A percentile compares a stretch with the other conserved stretches of the same genome.
Conservation (phyloP, 805 yeast genomes). For the Wickerhamiella domercqiae region DNA sequence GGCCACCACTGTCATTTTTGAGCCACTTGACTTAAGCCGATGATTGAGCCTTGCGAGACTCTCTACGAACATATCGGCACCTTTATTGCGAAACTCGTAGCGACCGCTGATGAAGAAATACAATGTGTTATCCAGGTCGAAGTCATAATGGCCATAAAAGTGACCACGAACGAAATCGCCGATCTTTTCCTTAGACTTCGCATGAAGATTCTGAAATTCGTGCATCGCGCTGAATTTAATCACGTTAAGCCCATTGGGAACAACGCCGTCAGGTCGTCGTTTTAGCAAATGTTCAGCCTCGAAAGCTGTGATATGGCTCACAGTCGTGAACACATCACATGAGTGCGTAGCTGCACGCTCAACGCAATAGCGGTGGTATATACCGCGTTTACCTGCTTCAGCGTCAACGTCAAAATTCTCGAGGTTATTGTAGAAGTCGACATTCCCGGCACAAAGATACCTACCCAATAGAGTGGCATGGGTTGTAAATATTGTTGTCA, state of each 20-base stretch:
- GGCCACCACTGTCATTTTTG: conserved; percentile 88
- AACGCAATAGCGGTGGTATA: conserved; percentile 90
- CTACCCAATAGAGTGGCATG: conserved; percentile 94
- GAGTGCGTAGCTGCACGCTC: conserved; percentile 94
- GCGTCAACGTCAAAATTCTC: conserved; percentile 86
- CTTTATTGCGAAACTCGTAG: conserved; percentile 91
- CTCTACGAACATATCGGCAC: conserved; percentile 90
- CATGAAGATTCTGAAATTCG: conserved; percentile 94
- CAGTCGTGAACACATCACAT: conserved; percentile 94
- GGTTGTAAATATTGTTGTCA: conserved; percentile 90
- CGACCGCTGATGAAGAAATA: conserved; percentile 96
- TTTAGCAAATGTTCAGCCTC: conserved; percentile 86
- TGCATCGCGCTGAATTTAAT: conserved; percentile 95
- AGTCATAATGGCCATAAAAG: conserved; percentile 91
- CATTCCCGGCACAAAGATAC: conserved; percentile 90
- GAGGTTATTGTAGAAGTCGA: conserved; percentile 86
- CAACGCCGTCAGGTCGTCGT: conserved; percentile 93
- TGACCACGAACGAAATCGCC: conserved; percentile 93
- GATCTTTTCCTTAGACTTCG: conserved; percentile 76
- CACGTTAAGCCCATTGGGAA: conserved; percentile 92
- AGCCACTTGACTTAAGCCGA: conserved; percentile 60
- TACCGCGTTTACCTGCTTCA: conserved; percentile 96
- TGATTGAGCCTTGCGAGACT: conserved; percentile 84
- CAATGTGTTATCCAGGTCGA: conserved; percentile 82
- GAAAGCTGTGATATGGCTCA: conserved; percentile 91